Conservation (phyloP, 1,139 yeast genomes). For the Suhomyces guaymorum region DNA sequence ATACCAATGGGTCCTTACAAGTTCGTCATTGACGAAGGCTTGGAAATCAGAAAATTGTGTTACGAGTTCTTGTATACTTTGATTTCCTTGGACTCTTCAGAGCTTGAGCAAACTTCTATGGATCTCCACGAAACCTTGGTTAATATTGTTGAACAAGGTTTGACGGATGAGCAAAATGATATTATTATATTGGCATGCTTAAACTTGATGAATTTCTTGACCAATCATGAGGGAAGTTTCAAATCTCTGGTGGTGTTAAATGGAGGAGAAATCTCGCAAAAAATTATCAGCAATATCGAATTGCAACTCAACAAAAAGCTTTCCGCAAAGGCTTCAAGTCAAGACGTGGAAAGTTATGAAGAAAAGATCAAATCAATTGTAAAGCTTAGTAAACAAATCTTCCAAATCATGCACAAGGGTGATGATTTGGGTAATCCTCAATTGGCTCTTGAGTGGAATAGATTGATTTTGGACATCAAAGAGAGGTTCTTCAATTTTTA, state of each 20-base stretch:
- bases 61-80: constrained; percentile 71
- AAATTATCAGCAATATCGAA: constrained; percentile 26
- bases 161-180: constrained; percentile 42
- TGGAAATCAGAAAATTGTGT: constrained; percentile 70
- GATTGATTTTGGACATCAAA: constrained; percentile 10
- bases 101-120: constrained; percentile 20
- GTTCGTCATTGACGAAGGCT: constrained; percentile 77
- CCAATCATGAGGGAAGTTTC: constrained; percentile 19
- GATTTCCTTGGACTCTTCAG: constrained; percentile 26
- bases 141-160: constrained; percentile 35
- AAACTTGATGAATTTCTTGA: constrained; percentile 33
- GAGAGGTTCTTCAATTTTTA: constrained; percentile 8
- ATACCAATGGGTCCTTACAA: constrained; percentile 89
- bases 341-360: constrained; percentile 40
- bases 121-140: constrained; percentile 27
- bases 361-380: constrained; percentile 34
- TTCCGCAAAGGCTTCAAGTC: constrained; percentile 45
- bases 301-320: constrained; percentile 38
- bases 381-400: constrained; percentile 22
- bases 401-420: constrained; percentile 3
- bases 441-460: constrained; percentile 9
- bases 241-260: constrained; percentile 19
- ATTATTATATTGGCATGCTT: constrained; percentile 39
- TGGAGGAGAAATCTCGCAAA: constrained; percentile 22
- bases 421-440: constrained; percentile 8